These are phyloP conservation scores for Pezicula radicicola DNA, from an alignment of 2,329 filamentous ascomycete genomes.

Conservation along the genomic window DNA sequence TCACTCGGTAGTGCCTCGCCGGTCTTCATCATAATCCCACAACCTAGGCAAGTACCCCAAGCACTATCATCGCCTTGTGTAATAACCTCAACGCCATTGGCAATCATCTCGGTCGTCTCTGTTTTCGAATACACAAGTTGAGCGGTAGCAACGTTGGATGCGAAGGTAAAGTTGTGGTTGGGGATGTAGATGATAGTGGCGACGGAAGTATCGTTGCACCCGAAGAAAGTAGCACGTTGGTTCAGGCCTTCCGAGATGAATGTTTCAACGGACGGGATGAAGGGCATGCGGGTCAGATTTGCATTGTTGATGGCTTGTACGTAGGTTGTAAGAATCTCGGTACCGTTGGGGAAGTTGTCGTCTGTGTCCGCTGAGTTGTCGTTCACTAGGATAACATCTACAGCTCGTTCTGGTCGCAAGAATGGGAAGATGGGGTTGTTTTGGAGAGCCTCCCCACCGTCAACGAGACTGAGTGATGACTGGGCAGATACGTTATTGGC, in stretches of 20 bases:
- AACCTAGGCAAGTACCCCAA: slow-evolving; percentile 33
- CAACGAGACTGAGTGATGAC: slow-evolving; percentile 41
- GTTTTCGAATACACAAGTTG: slow-evolving; percentile 29
- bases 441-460: slow-evolving; percentile 47
- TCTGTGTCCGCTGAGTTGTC: slow-evolving; percentile 62
- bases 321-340: slow-evolving; percentile 55
- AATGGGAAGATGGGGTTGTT: slow-evolving; percentile 51
- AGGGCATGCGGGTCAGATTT: slow-evolving; percentile 55
- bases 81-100: slow-evolving; percentile 31
- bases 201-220: slow-evolving; percentile 42
- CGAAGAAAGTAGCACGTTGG: slow-evolving; percentile 59
- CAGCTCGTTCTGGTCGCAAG: slow-evolving; percentile 44
- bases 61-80: slow-evolving; percentile 26
- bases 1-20: slow-evolving; percentile 26
- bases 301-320: slow-evolving; percentile 43
- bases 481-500: slow-evolving; percentile 33
- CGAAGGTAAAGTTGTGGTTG: slow-evolving; percentile 32
- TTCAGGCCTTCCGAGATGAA: slow-evolving; percentile 59
- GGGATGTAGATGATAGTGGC: slow-evolving; percentile 36
- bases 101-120: slow-evolving; percentile 33
- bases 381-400: slow-evolving; percentile 63
- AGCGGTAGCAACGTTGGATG: slow-evolving; percentile 24
- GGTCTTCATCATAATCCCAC: slow-evolving; percentile 33
- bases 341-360: slow-evolving; percentile 58
- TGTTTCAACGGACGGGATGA: slow-evolving; percentile 50